Base-by-base conservation (phyloP, 2,329 filamentous ascomycete species). In the Tolypocladium album region DNA sequence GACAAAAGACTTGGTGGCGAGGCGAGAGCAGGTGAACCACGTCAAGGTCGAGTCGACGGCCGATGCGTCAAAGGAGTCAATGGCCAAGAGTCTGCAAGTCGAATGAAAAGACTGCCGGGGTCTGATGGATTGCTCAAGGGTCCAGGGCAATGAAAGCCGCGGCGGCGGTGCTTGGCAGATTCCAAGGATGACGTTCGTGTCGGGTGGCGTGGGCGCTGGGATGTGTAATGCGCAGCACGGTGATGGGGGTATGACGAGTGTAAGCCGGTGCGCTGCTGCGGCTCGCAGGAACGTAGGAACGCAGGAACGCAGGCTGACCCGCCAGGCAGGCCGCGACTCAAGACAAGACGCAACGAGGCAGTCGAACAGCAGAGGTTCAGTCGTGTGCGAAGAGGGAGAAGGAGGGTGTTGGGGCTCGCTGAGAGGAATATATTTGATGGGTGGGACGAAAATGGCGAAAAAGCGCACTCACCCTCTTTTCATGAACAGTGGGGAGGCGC, bases 101-200 rank as follows among this genome's bases (percentile, higher is more conserved):
- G 50, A n/a, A 36, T 13, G 20, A 36, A 53, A 17, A 20, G 9
- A 36, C 31, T n/a, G 31, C 50, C 50, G 11, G 50, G 50, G 22
- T 53, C 17, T 12, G 50, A 11, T n/a, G 47, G 47, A 4, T 31
- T 20, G 47, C 27, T 6, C 24, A 58, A 55, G 57, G 53, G 53
- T 45, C 17, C 42, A 56, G 60, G 57, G 57, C 61, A 58, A 61
- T 43, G 43, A 52, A 47, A 15, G 45, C 59, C 50, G 57, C 61
- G 59, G 58, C 57, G 60, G 61, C 59, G 22, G 55, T 58, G 59
- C 64, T 67, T 66, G 66, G 64, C 65, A 53, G 61, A 20, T 62
- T 65, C 64, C 58, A 58, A 38, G 63, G 60, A 67, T 65, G 66
- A 67, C 66, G 65, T 65, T 58, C 52, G 57, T 61, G 39, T 52